Evolutionary conservation across 441 rosid genomes (phyloP).

Genomic region (Jatropha multifida): DNA sequence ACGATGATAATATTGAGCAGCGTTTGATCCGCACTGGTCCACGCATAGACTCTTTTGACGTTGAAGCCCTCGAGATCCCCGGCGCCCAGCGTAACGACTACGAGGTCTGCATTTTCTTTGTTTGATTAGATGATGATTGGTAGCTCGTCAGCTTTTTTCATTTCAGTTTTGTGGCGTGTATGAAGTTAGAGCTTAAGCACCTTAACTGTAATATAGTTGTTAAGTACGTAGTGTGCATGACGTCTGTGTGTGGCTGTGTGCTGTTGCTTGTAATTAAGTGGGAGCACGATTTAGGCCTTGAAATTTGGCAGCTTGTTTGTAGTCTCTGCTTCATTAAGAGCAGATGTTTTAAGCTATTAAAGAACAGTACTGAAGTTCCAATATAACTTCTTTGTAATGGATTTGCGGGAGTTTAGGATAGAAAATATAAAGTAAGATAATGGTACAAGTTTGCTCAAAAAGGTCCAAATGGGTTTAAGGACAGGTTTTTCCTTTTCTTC

Average conservation of each 20-base stretch:
- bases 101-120: slow-evolving; percentile 46
- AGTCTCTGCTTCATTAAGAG: background rate
- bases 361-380: background rate
- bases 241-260: background rate
- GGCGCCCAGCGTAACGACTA: slow-evolving; percentile 63
- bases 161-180: too few relatives aligned
- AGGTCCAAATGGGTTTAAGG: background rate
- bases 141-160: too few relatives aligned
- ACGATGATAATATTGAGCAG: slow-evolving; percentile 68
- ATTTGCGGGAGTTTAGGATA: slow-evolving; percentile 1
- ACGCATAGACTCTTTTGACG: slow-evolving; percentile 87
- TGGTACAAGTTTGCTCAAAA: background rate
- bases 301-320: background rate
- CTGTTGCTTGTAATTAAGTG: background rate
- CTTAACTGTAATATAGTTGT: too few relatives aligned
- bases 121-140: too few relatives aligned
- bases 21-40: slow-evolving; percentile 89
- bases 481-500: background rate
- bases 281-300: background rate
- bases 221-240: too few relatives aligned
- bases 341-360: background rate
- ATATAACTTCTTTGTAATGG: background rate
- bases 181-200: too few relatives aligned
- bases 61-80: slow-evolving; percentile 94
- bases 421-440: background rate